Evolutionary conservation across 257 asterid genomes (phyloP).

Genomic region (Petunia secreta): DNA sequence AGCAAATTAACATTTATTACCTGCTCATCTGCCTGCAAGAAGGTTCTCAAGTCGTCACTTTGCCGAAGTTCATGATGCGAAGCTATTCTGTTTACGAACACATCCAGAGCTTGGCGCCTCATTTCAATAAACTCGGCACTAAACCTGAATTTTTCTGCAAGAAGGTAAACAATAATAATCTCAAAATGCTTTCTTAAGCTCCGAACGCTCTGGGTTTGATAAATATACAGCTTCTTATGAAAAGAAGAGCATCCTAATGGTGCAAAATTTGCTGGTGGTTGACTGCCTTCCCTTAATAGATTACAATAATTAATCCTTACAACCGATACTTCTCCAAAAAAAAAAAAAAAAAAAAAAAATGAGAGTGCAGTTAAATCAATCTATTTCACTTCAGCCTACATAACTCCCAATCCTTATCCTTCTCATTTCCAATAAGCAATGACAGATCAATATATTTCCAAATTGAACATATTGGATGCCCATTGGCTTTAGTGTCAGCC

Average conservation of each 20-base stretch:
- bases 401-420: not conserved
- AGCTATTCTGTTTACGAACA: conserved; percentile 88
- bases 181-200: conserved; percentile 22
- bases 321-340: not conserved
- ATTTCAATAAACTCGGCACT: conserved; percentile 94
- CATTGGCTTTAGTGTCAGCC: conserved; percentile 3
- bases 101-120: conserved; percentile 94
- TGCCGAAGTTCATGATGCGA: conserved; percentile 82
- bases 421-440: conserved; percentile 12
- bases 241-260: conserved; percentile 7
- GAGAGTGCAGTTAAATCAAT: conserved; percentile 10
- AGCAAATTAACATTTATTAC: conserved; percentile 37
- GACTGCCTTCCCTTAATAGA: not conserved
- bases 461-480: not conserved
- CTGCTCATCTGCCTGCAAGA: conserved; percentile 97
- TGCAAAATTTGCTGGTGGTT: not conserved
- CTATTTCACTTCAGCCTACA: not conserved
- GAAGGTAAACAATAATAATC: conserved; percentile 34
- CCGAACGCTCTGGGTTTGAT: not conserved
- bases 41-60: conserved; percentile 87
- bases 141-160: conserved; percentile 85
- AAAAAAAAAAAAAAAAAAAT: not conserved
- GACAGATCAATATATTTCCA: not conserved
- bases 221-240: not conserved
- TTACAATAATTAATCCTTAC: not conserved